Percentiles rank a stretch among this genome's conserved stretches.
Evolutionary conservation across 345 rosid genomes (phyloP).

Genomic region (Stellera chamaejasme): DNA sequence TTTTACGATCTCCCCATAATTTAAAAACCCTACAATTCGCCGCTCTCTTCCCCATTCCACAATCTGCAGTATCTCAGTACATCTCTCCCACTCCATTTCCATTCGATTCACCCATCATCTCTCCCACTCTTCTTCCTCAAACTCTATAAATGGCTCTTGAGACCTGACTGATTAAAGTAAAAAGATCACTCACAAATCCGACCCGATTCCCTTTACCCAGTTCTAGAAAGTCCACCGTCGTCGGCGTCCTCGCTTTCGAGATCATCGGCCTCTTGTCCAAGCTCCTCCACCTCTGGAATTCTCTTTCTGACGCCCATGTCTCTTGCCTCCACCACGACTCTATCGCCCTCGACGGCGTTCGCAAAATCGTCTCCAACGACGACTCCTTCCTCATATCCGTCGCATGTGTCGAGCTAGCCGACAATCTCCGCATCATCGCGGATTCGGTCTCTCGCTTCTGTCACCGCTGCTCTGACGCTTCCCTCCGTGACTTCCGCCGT

Average conservation of each 20-base stretch:
- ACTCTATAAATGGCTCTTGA: too few relatives aligned
- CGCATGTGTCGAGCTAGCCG: slow-evolving; percentile 70
- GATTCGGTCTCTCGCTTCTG: slow-evolving; percentile 53
- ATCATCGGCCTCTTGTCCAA: slow-evolving; percentile 76
- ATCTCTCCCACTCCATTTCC: too few relatives aligned
- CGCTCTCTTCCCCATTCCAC: too few relatives aligned
- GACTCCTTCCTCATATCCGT: slow-evolving; percentile 73
- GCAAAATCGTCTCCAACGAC: slow-evolving; percentile 74
- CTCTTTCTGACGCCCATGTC: slow-evolving; percentile 66
- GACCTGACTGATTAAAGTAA: too few relatives aligned
- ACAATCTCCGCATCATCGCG: slow-evolving; percentile 45
- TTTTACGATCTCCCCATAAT: too few relatives aligned
- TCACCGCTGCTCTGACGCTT: slow-evolving; percentile 36
- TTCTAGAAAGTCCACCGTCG: too few relatives aligned
- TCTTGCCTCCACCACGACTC: slow-evolving; percentile 52
- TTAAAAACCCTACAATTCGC: too few relatives aligned
- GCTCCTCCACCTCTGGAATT: slow-evolving; percentile 64
- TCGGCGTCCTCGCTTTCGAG: slow-evolving; percentile 82
- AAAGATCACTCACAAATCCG: too few relatives aligned
- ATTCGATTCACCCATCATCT: too few relatives aligned
- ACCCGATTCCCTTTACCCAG: too few relatives aligned
- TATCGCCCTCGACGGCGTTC: slow-evolving; percentile 64
- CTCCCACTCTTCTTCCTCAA: too few relatives aligned
- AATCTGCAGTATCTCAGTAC: too few relatives aligned
- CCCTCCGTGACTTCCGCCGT: slow-evolving; percentile 41